A percentile compares a stretch with the other conserved stretches of the same genome.
Conservation (phyloP, 2,329 filamentous ascomycete species). For the Alternaria sp. region DNA sequence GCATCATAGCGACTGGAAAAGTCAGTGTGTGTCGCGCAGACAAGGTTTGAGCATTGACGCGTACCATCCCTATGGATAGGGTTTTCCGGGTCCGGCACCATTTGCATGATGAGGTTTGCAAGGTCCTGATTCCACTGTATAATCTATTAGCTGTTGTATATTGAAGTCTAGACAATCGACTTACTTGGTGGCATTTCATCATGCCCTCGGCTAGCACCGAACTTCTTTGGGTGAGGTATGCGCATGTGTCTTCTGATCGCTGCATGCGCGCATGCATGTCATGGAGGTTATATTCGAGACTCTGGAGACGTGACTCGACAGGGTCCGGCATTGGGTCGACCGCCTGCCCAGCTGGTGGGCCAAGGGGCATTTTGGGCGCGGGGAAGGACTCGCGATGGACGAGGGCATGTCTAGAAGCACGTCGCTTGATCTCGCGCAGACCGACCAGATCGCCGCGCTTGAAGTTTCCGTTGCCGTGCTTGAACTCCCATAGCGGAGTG, state of each 20-base stretch:
- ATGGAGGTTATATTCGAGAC: conserved; percentile 81
- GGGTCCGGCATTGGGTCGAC: conserved; percentile 82
- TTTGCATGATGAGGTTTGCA: conserved; percentile 73
- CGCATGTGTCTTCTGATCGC: conserved; percentile 82
- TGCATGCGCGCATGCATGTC: conserved; percentile 78
- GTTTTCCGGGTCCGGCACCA: conserved; percentile 78
- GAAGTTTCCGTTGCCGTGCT: conserved; percentile 96
- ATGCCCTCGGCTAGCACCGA: conserved; percentile 83
- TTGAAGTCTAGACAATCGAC: conserved; percentile 28
- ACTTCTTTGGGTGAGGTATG: conserved; percentile 80
- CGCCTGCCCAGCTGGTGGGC: conserved; percentile 83
- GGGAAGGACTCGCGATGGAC: conserved; percentile 92
- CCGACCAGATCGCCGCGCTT: conserved; percentile 92
- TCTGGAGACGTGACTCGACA: conserved; percentile 74
- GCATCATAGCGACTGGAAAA: conserved; percentile 57
- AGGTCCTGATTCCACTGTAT: conserved; percentile 82
- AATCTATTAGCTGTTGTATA: conserved; percentile 32
- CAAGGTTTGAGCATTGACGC: conserved; percentile 47
- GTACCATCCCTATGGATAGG: conserved; percentile 82
- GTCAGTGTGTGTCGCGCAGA: conserved; percentile 29
- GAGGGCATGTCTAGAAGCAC: conserved; percentile 89
- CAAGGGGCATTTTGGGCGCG: conserved; percentile 69
- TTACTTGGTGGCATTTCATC: conserved; percentile 71
- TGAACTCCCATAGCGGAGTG: conserved; percentile 97
- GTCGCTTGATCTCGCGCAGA: conserved; percentile 91